Evolutionary conservation across 768 basidiomycete species (phyloP).

Genomic region (Rhodosporidiobolus sp.): DNA sequence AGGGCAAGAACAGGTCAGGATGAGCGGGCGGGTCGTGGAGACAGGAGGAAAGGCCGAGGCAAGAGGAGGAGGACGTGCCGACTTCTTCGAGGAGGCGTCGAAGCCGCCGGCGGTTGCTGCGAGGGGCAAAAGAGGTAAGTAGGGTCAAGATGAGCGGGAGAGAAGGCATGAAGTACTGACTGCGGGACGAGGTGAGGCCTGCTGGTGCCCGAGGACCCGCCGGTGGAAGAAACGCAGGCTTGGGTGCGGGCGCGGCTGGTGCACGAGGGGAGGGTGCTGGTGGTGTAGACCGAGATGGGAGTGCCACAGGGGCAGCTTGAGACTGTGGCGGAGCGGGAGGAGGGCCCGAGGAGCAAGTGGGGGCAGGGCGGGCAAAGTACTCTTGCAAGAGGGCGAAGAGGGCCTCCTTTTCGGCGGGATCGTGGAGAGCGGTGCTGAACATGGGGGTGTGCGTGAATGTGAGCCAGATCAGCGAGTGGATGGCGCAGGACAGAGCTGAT

Average conservation of each 20-base stretch:
- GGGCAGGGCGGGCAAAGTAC: slow-evolving; percentile 9
- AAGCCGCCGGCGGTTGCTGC: slow-evolving; percentile 1
- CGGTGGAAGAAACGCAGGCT: too few species aligned
- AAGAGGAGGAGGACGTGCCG: background rate
- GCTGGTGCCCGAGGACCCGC: too few species aligned
- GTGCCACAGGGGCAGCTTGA: background rate
- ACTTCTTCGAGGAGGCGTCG: slow-evolving; percentile 4
- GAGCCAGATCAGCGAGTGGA: background rate
- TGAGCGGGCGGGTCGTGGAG: too few species aligned
- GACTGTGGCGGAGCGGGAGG: background rate
- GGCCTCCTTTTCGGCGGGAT: background rate
- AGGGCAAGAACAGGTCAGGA: too few species aligned
- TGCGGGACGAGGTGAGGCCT: background rate
- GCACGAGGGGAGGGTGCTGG: background rate
- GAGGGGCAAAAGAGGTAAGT: background rate
- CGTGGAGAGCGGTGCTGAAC: background rate
- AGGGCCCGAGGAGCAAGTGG: background rate
- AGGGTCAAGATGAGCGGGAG: accelerated
- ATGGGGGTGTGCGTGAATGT: background rate
- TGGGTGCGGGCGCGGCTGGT: background rate
- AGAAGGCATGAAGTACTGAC: background rate
- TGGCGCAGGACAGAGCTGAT: too few species aligned
- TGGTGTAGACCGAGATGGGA: background rate
- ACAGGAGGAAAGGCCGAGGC: background rate
- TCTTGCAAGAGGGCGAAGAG: slow-evolving; percentile 4